Conservation (phyloP, 257 asterid species). For the Thymus mandschuricus region DNA sequence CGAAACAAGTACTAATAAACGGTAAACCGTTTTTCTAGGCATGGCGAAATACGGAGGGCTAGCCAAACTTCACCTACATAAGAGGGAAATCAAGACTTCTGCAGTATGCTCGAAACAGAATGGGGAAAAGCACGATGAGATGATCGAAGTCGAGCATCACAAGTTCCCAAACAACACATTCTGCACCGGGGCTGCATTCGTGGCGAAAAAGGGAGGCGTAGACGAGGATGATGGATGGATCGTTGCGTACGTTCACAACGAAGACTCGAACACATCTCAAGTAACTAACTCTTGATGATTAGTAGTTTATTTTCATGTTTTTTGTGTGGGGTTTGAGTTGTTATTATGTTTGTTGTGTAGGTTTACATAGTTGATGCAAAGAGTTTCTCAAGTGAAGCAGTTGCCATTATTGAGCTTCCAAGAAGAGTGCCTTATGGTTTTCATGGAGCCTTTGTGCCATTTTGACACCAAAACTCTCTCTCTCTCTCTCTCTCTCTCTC, state of each 20-base stretch:
- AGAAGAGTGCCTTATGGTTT: constrained; percentile 73
- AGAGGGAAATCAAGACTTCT: constrained; percentile 2
- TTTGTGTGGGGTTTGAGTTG: background rate
- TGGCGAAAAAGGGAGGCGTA: constrained; percentile 39
- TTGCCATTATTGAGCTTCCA: constrained; percentile 51
- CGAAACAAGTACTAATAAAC: background rate
- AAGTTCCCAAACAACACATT: constrained; percentile 52
- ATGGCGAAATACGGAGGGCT: constrained; percentile 68
- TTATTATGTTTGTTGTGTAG: constrained; percentile 28
- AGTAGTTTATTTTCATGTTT: no score
- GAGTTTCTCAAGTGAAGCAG: constrained; percentile 42
- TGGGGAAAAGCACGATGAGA: constrained; percentile 17
- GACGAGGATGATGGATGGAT: constrained; percentile 77
- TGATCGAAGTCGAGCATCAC: constrained; percentile 50
- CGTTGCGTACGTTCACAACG: constrained; percentile 51
- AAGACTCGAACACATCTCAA: constrained; percentile 50
- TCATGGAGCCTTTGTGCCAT: constrained; percentile 59
- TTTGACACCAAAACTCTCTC: background rate
- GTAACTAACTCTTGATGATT: constrained; percentile 31
- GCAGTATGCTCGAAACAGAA: constrained; percentile 22
- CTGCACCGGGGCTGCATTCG: constrained; percentile 64
- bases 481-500: no score
- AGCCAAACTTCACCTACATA: constrained; percentile 56
- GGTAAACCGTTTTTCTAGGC: constrained; percentile 33
- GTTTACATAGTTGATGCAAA: constrained; percentile 60